Evolutionary conservation across 495 filamentous ascomycete genomes (phyloP), one percentile per base, ranked within the genome.

Genomic region (Opeltia flavorubescens): DNA sequence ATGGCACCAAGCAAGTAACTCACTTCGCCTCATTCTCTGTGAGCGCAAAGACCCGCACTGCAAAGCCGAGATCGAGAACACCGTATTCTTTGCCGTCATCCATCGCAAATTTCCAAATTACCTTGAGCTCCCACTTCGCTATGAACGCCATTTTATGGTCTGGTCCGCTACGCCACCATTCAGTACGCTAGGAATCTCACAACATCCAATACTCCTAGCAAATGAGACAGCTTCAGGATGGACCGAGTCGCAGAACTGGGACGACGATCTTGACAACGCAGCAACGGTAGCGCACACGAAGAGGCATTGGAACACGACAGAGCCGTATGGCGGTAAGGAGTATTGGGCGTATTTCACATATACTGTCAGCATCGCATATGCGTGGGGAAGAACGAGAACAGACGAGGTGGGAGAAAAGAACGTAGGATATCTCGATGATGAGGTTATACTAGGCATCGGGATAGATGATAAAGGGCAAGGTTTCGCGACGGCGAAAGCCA

Each of bases 1-100:
- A 29, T 66, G 63, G 63, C 63, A 66, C 48, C 63, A 66, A 52
- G 57, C 59, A 5, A 64, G 59, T 25, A 66, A 64, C 33, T 52
- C 61, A 21, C 55, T 66, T 2, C 59, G 56, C 31, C 56, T 66
- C 17, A 50, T 66, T 38, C 58, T 66, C 15, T 66, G 63, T 42
- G 43, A 52, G 13, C 57, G 61, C 1, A 27, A 25, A 9, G 48
- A 50, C 4, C 33, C 13, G n/a, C 40, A 38, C 21, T 66, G 63
- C 50, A 52, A 50, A 29, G 15, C 43, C 13, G 48, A 31, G 11
- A 30, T 47, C 5, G 50, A 51, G 9, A 64, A 62, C 12, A 57
- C 53, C 1, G 63, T 64, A 3, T 64, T 64, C 50, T 57, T 64
- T 35, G 57, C 61, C n/a, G 38, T 59, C 38, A 51, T 64, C 9